Evolutionary conservation across 805 yeast species (phyloP).

Genomic region (Starmerella apis): DNA sequence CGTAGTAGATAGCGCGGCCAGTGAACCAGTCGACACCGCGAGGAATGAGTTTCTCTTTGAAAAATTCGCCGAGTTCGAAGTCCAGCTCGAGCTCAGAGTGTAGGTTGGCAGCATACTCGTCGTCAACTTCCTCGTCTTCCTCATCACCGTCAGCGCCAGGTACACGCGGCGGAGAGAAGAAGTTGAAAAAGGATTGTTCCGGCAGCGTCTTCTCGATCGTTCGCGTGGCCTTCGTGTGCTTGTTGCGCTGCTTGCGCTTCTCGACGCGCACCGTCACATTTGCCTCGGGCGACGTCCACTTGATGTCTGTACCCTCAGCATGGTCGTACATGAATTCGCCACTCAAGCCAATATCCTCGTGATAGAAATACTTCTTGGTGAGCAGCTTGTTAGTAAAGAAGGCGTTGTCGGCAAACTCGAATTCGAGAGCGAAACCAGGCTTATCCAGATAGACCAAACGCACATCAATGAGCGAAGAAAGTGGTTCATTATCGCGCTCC

Average conservation of each 20-base stretch:
- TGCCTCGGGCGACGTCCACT: slow-evolving; percentile 69
- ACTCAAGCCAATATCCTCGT: slow-evolving; percentile 82
- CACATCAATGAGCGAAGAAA: slow-evolving; percentile 56
- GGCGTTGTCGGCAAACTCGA: slow-evolving; percentile 67
- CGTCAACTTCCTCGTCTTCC: slow-evolving; percentile 43
- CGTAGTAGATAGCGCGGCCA: slow-evolving; percentile 84
- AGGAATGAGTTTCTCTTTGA: slow-evolving; percentile 90
- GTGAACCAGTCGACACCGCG: slow-evolving; percentile 98
- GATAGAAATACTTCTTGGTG: slow-evolving; percentile 84
- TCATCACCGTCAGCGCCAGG: slow-evolving; percentile 38
- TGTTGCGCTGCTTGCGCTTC: slow-evolving; percentile 94
- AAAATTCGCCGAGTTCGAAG: slow-evolving; percentile 90
- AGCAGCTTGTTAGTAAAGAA: slow-evolving; percentile 64
- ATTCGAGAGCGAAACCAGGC: slow-evolving; percentile 83
- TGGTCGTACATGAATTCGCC: slow-evolving; percentile 96
- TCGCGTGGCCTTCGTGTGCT: slow-evolving; percentile 89
- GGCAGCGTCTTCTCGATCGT: slow-evolving; percentile 91
- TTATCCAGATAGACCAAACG: slow-evolving; percentile 62
- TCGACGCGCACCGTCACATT: slow-evolving; percentile 82
- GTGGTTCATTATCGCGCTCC: slow-evolving; percentile 80
- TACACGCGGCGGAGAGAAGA: slow-evolving; percentile 85
- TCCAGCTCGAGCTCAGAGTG: slow-evolving; percentile 82
- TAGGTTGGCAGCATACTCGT: slow-evolving; percentile 59
- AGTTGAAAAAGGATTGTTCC: slow-evolving; percentile 89
- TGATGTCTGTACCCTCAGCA: slow-evolving; percentile 80